Evolutionary conservation across 352 stramenopile species (phyloP).

Genomic region (Stramenopiles sp.): DNA sequence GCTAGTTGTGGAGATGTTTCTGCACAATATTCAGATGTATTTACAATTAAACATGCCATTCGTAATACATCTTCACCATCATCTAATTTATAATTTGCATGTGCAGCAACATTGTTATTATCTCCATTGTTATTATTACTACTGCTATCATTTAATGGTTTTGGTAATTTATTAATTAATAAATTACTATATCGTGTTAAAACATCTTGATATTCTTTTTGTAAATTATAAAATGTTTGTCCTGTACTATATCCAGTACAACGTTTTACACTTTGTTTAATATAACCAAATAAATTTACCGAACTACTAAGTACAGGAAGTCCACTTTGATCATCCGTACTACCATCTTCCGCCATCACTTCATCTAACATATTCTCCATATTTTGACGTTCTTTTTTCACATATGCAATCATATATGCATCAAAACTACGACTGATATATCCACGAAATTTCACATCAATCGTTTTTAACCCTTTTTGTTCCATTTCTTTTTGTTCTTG

Average conservation of each 20-base stretch:
- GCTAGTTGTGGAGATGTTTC: slow-evolving; percentile 85
- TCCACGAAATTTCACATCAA: too few species aligned
- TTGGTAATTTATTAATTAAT: slow-evolving; percentile 44
- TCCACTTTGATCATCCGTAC: slow-evolving; percentile 79
- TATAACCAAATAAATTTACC: slow-evolving; percentile 94
- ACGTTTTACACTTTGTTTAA: slow-evolving; percentile 89
- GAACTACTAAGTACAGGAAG: slow-evolving; percentile 85
- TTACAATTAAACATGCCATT: slow-evolving; percentile 87
- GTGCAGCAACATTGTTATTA: too few species aligned
- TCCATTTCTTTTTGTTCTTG: slow-evolving; percentile 12
- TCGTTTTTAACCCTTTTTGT: slow-evolving; percentile 25
- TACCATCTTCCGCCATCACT: slow-evolving; percentile 65
- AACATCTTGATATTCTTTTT: slow-evolving; percentile 72
- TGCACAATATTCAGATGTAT: slow-evolving; percentile 94
- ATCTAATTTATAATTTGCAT: neutral
- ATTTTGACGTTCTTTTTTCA: slow-evolving; percentile 80
- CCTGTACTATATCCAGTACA: slow-evolving; percentile 88
- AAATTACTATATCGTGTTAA: slow-evolving; percentile 47
- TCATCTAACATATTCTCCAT: slow-evolving; percentile 77
- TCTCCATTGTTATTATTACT: too few species aligned
- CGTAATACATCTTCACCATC: neutral
- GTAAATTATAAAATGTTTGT: slow-evolving; percentile 88
- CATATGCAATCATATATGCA: slow-evolving; percentile 91
- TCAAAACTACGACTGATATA: slow-evolving; percentile 81
- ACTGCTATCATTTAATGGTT: slow-evolving; percentile 10